Base-by-base conservation (phyloP, 257 asterid genomes). In the Verbascum thapsus region DNA sequence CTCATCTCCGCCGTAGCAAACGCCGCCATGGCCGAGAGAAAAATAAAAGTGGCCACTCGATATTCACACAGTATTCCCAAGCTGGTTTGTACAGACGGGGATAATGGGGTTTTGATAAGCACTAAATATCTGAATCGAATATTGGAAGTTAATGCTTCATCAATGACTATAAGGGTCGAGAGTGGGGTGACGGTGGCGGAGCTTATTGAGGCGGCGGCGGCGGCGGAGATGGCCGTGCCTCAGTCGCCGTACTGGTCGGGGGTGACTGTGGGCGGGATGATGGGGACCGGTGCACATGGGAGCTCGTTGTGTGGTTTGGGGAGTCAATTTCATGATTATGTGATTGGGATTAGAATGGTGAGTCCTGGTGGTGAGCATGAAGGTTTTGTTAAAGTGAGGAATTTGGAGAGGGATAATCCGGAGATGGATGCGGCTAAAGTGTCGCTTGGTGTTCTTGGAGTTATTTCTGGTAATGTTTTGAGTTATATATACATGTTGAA, bases 191-290 rank as follows among this genome's bases (percentile, higher is more conserved):
- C 80, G 1, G 71, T 84, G 38, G 62, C 79, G 73, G 72, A 78
- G 67, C 73, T 84, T 38, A 75, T 82, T 23, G 10, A 30, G 3
- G 80, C 47, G 35, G 88, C 90, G 16, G 82, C 83, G 1, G 51
- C 44, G 35, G 78, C 53, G 4, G 53, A 55, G 0, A 10, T 88
- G 75, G 88, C 84, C 15, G 59, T 88, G 79, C 88, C 88, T 9
- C 74, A 82, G 23, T 53, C 83, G 0, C 94, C 96, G 0, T 87
- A 84, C 47, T 87, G 95, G 95, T 84, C 83, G 90, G 95, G 95
- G 0, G 13, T 84, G 72, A 87, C 84, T 2, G 72, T 87, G 9
- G 96, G 95, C 0, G 96, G 96, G 32, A 73, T 83, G 76, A 10
- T 85, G 75, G 75, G 78, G 37, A 87, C 96, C 1, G 96, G 96